Percentiles rank a stretch among this genome's conserved stretches.
Conservation (phyloP, 768 basidiomycete genomes). For the Leccinum subgranulosum region DNA sequence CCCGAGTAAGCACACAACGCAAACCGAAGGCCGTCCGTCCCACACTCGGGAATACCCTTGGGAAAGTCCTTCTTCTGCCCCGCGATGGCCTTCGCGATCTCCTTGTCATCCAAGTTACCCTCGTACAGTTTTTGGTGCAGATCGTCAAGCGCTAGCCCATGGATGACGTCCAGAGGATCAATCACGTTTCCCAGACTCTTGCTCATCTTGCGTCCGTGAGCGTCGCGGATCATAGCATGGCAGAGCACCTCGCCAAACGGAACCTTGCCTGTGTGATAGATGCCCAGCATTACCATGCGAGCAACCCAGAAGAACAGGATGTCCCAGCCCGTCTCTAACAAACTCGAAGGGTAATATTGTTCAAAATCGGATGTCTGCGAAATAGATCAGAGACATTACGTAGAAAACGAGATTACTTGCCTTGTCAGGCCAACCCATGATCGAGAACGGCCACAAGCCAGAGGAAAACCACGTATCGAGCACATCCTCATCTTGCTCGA, state of each 20-base stretch:
- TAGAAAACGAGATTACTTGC: constrained; percentile 35
- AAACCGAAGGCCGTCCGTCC: constrained; percentile 94
- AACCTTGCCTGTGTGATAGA: constrained; percentile 83
- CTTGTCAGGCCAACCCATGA: constrained; percentile 96
- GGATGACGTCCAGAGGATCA: constrained; percentile 93
- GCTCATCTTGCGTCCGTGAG: constrained; percentile 98
- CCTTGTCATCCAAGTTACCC: constrained; percentile 92
- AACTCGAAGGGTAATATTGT: constrained; percentile 82
- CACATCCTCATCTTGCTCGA: constrained; percentile 95
- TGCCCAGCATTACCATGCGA: constrained; percentile 93
- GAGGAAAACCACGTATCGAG: constrained; percentile 99
- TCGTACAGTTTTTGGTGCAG: constrained; percentile 84
- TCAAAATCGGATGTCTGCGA: constrained; percentile 70
- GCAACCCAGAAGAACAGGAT: constrained; percentile 99
- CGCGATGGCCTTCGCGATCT: constrained; percentile 83
- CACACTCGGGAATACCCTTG: constrained; percentile 98
- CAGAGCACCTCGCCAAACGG: constrained; percentile 96
- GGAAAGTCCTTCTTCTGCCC: constrained; percentile 99
- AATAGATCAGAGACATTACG: constrained; percentile 4
- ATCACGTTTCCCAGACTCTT: constrained; percentile 98
- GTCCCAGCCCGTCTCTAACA: constrained; percentile 99
- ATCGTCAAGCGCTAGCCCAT: constrained; percentile 73
- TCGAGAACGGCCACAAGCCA: constrained; percentile 96
- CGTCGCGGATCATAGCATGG: constrained; percentile 98
- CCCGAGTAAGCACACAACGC: constrained; percentile 92